Conservation (phyloP, 345 rosid genomes). For the Excoecaria cochinchinensis region DNA sequence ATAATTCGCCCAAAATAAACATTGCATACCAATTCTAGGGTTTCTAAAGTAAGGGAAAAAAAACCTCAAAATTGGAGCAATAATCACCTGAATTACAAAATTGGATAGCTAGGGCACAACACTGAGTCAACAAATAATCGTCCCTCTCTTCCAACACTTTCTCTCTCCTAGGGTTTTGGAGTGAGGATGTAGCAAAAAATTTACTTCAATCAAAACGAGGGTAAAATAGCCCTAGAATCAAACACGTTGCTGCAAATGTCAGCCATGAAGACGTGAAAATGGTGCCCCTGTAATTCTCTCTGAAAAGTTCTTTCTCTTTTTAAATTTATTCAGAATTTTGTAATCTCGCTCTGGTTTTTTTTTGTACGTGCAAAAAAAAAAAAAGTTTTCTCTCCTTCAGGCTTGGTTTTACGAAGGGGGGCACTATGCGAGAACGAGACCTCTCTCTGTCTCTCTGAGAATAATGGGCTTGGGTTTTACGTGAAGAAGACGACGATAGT, state of each 20-base stretch:
- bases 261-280: constrained; percentile 18
- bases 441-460: constrained; percentile 8
- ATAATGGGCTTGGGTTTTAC: constrained; percentile 13
- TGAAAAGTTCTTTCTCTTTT: constrained; percentile 7
- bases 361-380: neutral
- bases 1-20: constrained; percentile 8
- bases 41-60: neutral
- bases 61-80: neutral
- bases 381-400: neutral
- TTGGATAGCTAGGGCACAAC: constrained; percentile 19
- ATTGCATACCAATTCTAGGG: constrained; percentile 21
- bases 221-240: constrained; percentile 15
- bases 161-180: constrained; percentile 28
- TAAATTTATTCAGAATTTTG: neutral
- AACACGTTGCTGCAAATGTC: constrained; percentile 10
- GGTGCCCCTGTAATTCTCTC: neutral
- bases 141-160: constrained; percentile 9
- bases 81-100: constrained; percentile 26
- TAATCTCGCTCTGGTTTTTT: constrained; percentile 5
- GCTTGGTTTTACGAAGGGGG: constrained; percentile 10
- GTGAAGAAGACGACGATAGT: constrained; percentile 18
- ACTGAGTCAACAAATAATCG: constrained; percentile 3
- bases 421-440: constrained; percentile 13
- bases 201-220: neutral
- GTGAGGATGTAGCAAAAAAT: neutral